These are phyloP conservation scores for Saccharomyces hybrid DNA, from an alignment of 1,139 yeast species.

Conservation along the genomic window DNA sequence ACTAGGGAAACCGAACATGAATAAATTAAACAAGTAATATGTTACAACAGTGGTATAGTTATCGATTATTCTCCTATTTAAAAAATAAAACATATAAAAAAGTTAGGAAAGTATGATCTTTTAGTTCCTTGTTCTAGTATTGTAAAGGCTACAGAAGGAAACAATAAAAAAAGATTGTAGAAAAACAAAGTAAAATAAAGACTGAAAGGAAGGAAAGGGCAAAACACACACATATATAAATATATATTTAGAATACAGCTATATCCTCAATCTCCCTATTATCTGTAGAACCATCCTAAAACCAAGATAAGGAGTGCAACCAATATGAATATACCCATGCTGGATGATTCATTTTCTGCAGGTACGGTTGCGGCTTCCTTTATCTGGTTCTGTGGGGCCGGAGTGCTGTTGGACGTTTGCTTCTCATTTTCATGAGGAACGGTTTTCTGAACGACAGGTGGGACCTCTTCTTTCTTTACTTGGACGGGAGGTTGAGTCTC, in stretches of 20 bases:
- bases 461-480: background rate
- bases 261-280: conserved; percentile 11
- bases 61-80: background rate
- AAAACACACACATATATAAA: background rate
- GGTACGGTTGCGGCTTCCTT: conserved; percentile 1
- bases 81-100: background rate
- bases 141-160: background rate
- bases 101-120: background rate
- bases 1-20: background rate
- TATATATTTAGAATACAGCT: conserved; percentile 1
- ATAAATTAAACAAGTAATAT: background rate
- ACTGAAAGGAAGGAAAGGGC: background rate
- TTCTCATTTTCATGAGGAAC: conserved; percentile 5
- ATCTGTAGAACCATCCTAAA: conserved; percentile 54
- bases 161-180: background rate
- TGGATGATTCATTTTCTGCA: conserved; percentile 6
- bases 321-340: conserved; percentile 37
- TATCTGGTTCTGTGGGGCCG: conserved; percentile 6
- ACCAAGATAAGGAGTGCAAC: conserved; percentile 51
- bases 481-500: conserved; percentile 6
- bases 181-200: background rate
- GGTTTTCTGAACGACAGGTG: conserved; percentile 5
- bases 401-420: conserved; percentile 12
- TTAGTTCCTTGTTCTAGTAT: background rate
- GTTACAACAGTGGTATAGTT: background rate